These are phyloP conservation scores for Apiospora arundinis DNA, from an alignment of 2,329 filamentous ascomycete genomes.

Conservation along the genomic window DNA sequence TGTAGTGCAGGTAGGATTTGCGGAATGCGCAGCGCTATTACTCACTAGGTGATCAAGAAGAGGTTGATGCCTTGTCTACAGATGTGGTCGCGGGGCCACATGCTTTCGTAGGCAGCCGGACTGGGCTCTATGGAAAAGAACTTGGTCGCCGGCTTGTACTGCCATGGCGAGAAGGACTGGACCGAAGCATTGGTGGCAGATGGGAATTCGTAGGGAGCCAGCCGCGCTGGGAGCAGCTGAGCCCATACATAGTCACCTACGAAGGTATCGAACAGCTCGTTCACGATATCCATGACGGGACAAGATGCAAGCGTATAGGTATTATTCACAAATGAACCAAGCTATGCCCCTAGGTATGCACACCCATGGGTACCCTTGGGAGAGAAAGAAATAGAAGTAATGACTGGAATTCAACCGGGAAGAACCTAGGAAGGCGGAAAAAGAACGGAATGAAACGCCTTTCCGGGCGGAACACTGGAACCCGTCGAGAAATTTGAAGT, in stretches of 20 bases:
- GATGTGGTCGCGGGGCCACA: constrained; percentile 78
- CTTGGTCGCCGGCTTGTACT: constrained; percentile 75
- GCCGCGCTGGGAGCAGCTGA: constrained; percentile 66
- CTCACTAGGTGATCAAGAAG: constrained; percentile 86
- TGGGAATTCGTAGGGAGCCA: constrained; percentile 59
- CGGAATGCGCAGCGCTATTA: constrained; percentile 25
- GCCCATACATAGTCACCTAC: constrained; percentile 83
- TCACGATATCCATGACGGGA: constrained; percentile 83
- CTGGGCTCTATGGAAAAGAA: constrained; percentile 74
- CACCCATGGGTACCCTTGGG: constrained; percentile 27
- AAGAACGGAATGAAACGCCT: neutral
- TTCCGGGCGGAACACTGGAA: neutral
- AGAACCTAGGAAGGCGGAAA: neutral
- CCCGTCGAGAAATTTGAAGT: neutral
- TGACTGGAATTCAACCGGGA: constrained; percentile 3
- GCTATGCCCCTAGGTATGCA: constrained; percentile 21
- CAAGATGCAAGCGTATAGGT: neutral
- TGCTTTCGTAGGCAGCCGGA: constrained; percentile 79
- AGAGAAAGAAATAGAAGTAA: constrained; percentile 32
- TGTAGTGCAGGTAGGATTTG: neutral
- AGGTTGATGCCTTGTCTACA: constrained; percentile 77
- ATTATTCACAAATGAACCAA: constrained; percentile 28
- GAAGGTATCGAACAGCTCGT: constrained; percentile 84
- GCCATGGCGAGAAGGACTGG: constrained; percentile 64
- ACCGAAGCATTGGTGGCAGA: constrained; percentile 60